These are phyloP conservation scores for Quercus lobata DNA, from an alignment of 331 rosid genomes.

Conservation along the genomic window DNA sequence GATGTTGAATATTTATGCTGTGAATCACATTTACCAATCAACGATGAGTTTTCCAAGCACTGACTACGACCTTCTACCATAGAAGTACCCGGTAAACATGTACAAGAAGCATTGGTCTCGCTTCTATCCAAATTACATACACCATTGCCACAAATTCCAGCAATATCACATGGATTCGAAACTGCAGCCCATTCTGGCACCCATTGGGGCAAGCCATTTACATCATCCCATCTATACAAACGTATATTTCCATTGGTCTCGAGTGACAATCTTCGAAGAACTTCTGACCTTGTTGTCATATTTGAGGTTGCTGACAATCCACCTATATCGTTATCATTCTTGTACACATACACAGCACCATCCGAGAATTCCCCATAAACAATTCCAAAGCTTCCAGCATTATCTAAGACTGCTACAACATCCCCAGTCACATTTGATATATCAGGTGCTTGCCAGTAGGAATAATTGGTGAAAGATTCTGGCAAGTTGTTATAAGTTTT, in stretches of 20 bases:
- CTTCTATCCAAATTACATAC: slow-evolving; percentile 65
- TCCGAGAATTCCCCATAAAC: slow-evolving; percentile 70
- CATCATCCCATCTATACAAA: slow-evolving; percentile 75
- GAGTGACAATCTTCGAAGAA: slow-evolving; percentile 52
- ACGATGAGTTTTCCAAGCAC: slow-evolving; percentile 70
- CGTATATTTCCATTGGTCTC: slow-evolving; percentile 73
- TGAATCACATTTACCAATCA: slow-evolving; percentile 53
- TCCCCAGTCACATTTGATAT: slow-evolving; percentile 86
- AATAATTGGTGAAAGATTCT: slow-evolving; percentile 56
- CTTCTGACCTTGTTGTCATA: slow-evolving; percentile 28
- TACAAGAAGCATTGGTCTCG: slow-evolving; percentile 69
- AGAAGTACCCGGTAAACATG: slow-evolving; percentile 78
- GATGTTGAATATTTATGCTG: slow-evolving; percentile 34
- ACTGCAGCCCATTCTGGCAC: slow-evolving; percentile 95
- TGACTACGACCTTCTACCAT: slow-evolving; percentile 42
- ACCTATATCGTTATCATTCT: slow-evolving; percentile 61
- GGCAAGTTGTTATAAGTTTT: slow-evolving; percentile 40
- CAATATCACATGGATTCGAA: slow-evolving; percentile 83
- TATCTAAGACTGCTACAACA: slow-evolving; percentile 70
- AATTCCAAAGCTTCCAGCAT: slow-evolving; percentile 81
- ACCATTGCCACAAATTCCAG: slow-evolving; percentile 92
- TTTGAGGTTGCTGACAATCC: slow-evolving; percentile 52
- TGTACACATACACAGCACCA: slow-evolving; percentile 79
- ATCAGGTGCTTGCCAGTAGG: slow-evolving; percentile 83
- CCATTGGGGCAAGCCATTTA: slow-evolving; percentile 85